Percentiles rank a stretch among this genome's conserved stretches.
Conservation (phyloP, 139 green algal species). For the Asterochloris erici region DNA sequence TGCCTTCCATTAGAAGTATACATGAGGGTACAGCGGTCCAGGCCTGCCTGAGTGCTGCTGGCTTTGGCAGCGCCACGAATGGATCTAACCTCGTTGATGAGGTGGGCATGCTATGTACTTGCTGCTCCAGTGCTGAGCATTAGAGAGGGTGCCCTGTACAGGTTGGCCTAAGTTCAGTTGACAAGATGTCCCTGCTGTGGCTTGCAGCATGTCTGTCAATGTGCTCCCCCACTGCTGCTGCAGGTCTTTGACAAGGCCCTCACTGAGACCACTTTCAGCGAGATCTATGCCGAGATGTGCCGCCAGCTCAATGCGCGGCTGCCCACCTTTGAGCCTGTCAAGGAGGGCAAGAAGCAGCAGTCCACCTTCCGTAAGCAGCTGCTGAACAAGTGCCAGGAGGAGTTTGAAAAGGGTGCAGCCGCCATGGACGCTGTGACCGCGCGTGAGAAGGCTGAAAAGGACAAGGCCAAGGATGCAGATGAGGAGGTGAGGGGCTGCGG, state of each 20-base stretch:
- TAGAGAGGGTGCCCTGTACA: neutral
- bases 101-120: neutral
- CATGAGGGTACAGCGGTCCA: too few species aligned
- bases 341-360: neutral
- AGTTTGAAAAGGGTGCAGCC: slow-evolving; percentile 82
- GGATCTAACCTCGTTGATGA: neutral
- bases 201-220: too few species aligned
- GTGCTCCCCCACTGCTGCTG: neutral
- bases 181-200: too few species aligned
- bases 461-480: slow-evolving; percentile 33
- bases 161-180: neutral
- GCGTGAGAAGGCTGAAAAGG: slow-evolving; percentile 51
- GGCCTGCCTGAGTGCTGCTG: too few species aligned
- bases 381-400: slow-evolving; percentile 98
- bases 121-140: neutral
- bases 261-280: slow-evolving; percentile 90
- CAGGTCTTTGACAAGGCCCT: slow-evolving; percentile 98
- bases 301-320: slow-evolving; percentile 29
- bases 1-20: too few species aligned
- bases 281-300: slow-evolving; percentile 91
- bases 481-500: neutral
- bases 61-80: too few species aligned
- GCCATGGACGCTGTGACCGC: slow-evolving; percentile 59
- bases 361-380: slow-evolving; percentile 65
- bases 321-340: slow-evolving; percentile 28